These are phyloP conservation scores for Nakazawaea sp. DNA, from an alignment of 805 yeast genomes.

Conservation along the genomic window DNA sequence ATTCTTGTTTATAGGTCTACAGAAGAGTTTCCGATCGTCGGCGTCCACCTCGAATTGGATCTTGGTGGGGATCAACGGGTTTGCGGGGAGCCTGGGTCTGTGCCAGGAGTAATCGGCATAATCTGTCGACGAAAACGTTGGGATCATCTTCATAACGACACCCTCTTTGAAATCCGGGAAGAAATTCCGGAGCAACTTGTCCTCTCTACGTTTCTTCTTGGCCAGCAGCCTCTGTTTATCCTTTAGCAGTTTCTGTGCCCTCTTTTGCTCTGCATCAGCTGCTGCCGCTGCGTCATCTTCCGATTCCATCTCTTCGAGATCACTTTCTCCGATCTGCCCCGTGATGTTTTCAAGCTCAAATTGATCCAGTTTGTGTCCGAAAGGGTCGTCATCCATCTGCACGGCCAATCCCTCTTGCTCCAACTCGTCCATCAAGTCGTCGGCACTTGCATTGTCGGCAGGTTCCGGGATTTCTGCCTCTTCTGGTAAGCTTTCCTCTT, in stretches of 20 bases:
- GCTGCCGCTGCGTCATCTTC: slow-evolving; percentile 13
- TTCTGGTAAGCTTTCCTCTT: slow-evolving; percentile 16
- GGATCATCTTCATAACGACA: slow-evolving; percentile 55
- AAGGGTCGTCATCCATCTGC: slow-evolving; percentile 21
- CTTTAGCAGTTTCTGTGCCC: slow-evolving; percentile 12
- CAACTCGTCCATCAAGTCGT: slow-evolving; percentile 30
- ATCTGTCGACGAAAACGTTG: slow-evolving; percentile 51
- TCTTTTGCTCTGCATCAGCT: slow-evolving; percentile 7
- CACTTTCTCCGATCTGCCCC: slow-evolving; percentile 13
- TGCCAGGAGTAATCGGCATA: slow-evolving; percentile 50
- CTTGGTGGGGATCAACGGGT: slow-evolving; percentile 53
- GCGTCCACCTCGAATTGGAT: slow-evolving; percentile 54
- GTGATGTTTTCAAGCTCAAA: slow-evolving; percentile 22
- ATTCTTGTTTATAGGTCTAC: slow-evolving; percentile 12
- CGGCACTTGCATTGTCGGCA: slow-evolving; percentile 13
- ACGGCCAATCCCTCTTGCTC: slow-evolving; percentile 30
- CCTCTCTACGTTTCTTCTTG: slow-evolving; percentile 24
- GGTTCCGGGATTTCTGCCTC: slow-evolving; percentile 10
- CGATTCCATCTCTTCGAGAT: slow-evolving; percentile 14
- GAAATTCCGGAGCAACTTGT: slow-evolving; percentile 34
- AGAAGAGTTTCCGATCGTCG: slow-evolving; percentile 51
- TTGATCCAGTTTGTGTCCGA: slow-evolving; percentile 21
- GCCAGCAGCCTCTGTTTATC: slow-evolving; percentile 15
- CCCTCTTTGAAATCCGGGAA: slow-evolving; percentile 59
- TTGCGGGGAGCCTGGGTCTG: slow-evolving; percentile 34